Evolutionary conservation across 2,329 filamentous ascomycete species (phyloP).

Genomic region (Stagonosporopsis tanaceti): DNA sequence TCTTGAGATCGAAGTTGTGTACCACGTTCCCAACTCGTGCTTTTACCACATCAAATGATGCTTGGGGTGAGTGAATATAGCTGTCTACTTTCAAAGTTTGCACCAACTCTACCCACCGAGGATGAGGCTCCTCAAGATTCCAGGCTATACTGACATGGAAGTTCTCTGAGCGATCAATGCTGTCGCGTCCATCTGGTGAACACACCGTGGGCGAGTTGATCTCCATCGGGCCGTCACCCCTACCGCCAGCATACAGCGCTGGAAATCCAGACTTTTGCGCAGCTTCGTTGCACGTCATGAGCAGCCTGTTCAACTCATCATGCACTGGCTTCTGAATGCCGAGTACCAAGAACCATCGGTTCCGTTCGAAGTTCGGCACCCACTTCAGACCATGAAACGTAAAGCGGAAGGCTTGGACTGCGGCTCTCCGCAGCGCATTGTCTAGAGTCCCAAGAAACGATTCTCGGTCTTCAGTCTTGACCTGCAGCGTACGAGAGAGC

Average conservation of each 20-base stretch:
- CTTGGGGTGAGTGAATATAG: constrained; percentile 30
- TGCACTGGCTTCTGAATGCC: constrained; percentile 57
- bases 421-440: constrained; percentile 51
- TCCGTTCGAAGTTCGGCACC: constrained; percentile 71
- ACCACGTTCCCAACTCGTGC: constrained; percentile 56
- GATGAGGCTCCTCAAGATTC: constrained; percentile 56
- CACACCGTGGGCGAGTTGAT: constrained; percentile 19
- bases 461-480: constrained; percentile 76
- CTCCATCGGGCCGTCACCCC: constrained; percentile 42
- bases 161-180: constrained; percentile 58
- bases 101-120: constrained; percentile 36
- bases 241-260: constrained; percentile 66
- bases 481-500: constrained; percentile 80
- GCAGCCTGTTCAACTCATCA: constrained; percentile 59
- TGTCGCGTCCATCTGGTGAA: constrained; percentile 11
- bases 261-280: constrained; percentile 71
- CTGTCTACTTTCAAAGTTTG: constrained; percentile 32
- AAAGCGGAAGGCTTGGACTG: constrained; percentile 62
- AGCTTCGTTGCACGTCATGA: constrained; percentile 71
- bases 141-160: constrained; percentile 94
- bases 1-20: constrained; percentile 40
- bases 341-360: constrained; percentile 85
- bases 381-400: constrained; percentile 63
- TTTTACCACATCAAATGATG: constrained; percentile 55
- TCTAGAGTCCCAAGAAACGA: constrained; percentile 68